Evolutionary conservation across 139 green algal species (phyloP), one percentile per base, ranked within the genome.

Genomic region (Choricystis sp.): DNA sequence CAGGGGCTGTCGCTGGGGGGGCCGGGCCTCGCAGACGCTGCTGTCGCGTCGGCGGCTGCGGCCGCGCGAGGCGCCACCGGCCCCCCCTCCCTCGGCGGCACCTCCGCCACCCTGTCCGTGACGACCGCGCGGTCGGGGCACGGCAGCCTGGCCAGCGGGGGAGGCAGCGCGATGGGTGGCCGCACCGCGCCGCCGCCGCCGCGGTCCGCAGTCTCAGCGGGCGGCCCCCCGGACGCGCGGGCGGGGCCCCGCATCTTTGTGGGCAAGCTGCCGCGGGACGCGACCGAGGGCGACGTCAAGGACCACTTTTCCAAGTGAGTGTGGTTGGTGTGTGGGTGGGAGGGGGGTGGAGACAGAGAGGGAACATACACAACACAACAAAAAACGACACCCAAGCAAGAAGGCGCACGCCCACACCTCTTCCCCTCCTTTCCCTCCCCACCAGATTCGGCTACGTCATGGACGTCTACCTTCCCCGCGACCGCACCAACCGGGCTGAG

Each of bases 211-310:
- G 14, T 57, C 20, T 48, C 63, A 2, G 16, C 16, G 19, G n/a
- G 23, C 20, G 66, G 66, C 62, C 31, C 68, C 26, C 19, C 23
- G 3, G 49, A 64, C 3, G 22, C 64, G 1, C 57, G 66, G 23
- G 77, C 81, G 25, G 87, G 87, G 19, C 87, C 87, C 0, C 78
- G 87, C 59, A 88, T 95, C 57, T 95, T 95, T 65, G 81, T 95
- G 1, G 87, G 87, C 74, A 94, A 94, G 76, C 78, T 95, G 26
- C 84, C 79, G 49, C 86, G 85, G 60, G 86, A 90, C 27, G 90
- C 83, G 3, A 83, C 61, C 1, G 87, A 95, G 68, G 72, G 70
- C 4, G 87, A 95, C 40, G 80, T 91, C 26, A 81, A 83, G 67
- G 85, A 90, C 48, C 89, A 94, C 75, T 92, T 94, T 67, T 77